Conservation (phyloP, 73 alveolate genomes). For the Paramecium sexaurelia region DNA sequence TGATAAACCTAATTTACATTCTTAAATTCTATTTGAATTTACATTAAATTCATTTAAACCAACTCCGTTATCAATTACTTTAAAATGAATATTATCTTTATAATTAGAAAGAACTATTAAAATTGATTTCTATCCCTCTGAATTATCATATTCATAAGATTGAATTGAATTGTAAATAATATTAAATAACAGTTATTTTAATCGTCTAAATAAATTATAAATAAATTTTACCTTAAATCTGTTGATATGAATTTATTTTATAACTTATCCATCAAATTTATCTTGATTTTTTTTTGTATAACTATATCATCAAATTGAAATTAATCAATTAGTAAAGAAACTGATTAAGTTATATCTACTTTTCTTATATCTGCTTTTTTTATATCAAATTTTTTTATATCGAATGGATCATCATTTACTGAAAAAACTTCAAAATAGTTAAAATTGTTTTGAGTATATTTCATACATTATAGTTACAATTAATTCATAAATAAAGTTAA, state of each 20-base stretch:
- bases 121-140: not conserved
- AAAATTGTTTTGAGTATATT: not conserved
- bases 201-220: not conserved
- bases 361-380: too few relatives aligned
- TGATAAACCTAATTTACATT: conserved; percentile 9
- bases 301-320: not conserved
- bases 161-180: not conserved
- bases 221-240: not conserved
- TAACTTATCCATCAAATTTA: not conserved
- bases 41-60: not conserved
- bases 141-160: not conserved
- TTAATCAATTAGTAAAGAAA: not conserved
- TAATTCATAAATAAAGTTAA: not conserved
- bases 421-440: conserved; percentile 5
- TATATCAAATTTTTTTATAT: not conserved
- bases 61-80: not conserved
- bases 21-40: not conserved
- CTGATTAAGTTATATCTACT: not conserved
- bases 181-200: not conserved
- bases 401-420: not conserved
- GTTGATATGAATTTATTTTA: not conserved
- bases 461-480: not conserved
- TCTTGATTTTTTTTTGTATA: not conserved
- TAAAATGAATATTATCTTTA: not conserved
- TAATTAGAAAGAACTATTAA: not conserved